Percentiles rank a stretch among this genome's conserved stretches.
Evolutionary conservation across 2,329 filamentous ascomycete genomes (phyloP).

Genomic region (Colletotrichum graminicola): DNA sequence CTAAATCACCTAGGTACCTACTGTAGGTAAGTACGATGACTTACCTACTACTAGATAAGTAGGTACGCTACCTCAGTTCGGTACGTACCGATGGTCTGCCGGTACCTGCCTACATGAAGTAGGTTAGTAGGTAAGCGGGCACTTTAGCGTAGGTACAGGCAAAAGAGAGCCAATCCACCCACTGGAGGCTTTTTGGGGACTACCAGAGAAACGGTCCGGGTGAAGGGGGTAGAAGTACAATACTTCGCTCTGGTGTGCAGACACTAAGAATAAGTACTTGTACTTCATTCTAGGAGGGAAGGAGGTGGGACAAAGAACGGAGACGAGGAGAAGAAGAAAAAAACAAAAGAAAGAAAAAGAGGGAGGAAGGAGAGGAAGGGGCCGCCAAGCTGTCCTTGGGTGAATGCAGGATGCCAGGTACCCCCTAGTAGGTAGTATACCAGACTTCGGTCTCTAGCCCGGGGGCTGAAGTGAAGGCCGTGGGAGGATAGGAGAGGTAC

Average conservation of each 20-base stretch:
- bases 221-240: background rate
- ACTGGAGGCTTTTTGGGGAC: constrained; percentile 12
- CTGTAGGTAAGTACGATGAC: background rate
- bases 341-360: background rate
- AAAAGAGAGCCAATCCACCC: constrained; percentile 25
- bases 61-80: too few relatives aligned
- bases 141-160: background rate
- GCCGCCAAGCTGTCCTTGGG: constrained; percentile 22
- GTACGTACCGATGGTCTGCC: too few relatives aligned
- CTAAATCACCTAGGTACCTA: background rate
- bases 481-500: constrained; percentile 1
- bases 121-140: too few relatives aligned
- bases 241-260: background rate
- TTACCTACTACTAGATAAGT: too few relatives aligned
- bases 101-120: too few relatives aligned
- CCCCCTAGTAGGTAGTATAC: background rate
- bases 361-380: background rate
- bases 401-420: constrained; percentile 11
- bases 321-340: too few relatives aligned
- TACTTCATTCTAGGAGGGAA: background rate
- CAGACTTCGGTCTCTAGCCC: background rate
- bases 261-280: too few relatives aligned
- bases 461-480: background rate
- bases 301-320: background rate
- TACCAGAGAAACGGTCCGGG: constrained; percentile 10